Conservation (phyloP, 1,139 yeast genomes). For the Lodderomyces metapsilosis region DNA sequence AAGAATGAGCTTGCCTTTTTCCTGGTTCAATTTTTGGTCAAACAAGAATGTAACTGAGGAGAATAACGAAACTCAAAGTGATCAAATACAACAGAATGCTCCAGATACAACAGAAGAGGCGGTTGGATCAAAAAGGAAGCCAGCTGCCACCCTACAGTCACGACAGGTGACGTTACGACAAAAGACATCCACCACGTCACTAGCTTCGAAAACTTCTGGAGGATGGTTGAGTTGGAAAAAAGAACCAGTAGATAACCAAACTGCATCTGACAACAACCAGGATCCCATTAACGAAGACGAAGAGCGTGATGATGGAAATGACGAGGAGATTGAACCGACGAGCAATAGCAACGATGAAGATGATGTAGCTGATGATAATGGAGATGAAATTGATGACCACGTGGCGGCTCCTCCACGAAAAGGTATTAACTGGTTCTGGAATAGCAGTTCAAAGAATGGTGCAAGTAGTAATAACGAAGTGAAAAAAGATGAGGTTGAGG, state of each 20-base stretch:
- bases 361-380: slow-evolving; percentile 24
- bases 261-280: slow-evolving; percentile 21
- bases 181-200: slow-evolving; percentile 20
- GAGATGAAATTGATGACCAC: slow-evolving; percentile 38
- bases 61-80: background rate
- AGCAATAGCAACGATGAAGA: slow-evolving; percentile 25
- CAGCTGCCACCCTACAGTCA: background rate
- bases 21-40: background rate
- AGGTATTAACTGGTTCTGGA: slow-evolving; percentile 43
- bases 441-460: slow-evolving; percentile 11
- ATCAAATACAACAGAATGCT: background rate
- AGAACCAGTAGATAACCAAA: slow-evolving; percentile 8
- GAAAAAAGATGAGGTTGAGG: slow-evolving; percentile 5
- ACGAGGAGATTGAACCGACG: slow-evolving; percentile 31
- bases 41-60: background rate
- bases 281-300: slow-evolving; percentile 21
- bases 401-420: slow-evolving; percentile 27
- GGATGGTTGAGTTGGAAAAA: slow-evolving; percentile 21
- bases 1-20: background rate
- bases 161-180: background rate
- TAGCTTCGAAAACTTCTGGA: slow-evolving; percentile 21
- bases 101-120: background rate
- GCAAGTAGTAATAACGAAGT: slow-evolving; percentile 2
- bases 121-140: background rate
- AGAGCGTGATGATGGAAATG: slow-evolving; percentile 22